Conservation (phyloP, 2,329 filamentous ascomycete species). For the Myriosclerotinia scirpicola region DNA sequence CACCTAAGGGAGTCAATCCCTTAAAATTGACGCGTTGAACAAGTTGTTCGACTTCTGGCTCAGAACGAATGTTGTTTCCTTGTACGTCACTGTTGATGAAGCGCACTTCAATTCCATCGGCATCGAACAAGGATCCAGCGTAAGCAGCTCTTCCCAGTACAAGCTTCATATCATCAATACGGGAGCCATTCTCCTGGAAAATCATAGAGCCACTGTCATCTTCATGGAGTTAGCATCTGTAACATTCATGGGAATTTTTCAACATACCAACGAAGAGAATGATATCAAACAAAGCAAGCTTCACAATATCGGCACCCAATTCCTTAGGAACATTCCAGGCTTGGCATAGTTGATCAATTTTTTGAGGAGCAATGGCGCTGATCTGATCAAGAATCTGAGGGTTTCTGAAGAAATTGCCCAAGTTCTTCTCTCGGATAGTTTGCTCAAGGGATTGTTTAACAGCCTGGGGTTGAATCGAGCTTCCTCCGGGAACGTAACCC, state of each 20-base stretch:
- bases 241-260: not conserved
- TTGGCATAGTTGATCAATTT: slow-evolving; percentile 35
- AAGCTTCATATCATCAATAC: slow-evolving; percentile 65
- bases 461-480: slow-evolving; percentile 14
- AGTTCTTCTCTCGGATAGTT: slow-evolving; percentile 27
- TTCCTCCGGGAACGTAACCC: slow-evolving; percentile 13
- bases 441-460: slow-evolving; percentile 27
- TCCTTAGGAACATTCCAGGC: slow-evolving; percentile 39
- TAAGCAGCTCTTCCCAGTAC: slow-evolving; percentile 63
- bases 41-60: slow-evolving; percentile 58
- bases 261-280: slow-evolving; percentile 37
- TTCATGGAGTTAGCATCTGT: slow-evolving; percentile 28
- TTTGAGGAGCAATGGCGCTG: slow-evolving; percentile 21
- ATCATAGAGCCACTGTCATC: slow-evolving; percentile 70
- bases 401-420: slow-evolving; percentile 22
- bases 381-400: slow-evolving; percentile 26
- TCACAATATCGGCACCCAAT: slow-evolving; percentile 41
- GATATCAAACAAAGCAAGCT: slow-evolving; percentile 41
- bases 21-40: slow-evolving; percentile 60
- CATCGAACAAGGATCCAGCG: slow-evolving; percentile 66
- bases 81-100: slow-evolving; percentile 65
- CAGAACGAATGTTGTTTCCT: slow-evolving; percentile 55
- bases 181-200: slow-evolving; percentile 65
- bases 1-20: slow-evolving; percentile 66
- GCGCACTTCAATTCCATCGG: slow-evolving; percentile 65